Conservation (phyloP, 1,284 basidiomycete species). For the Meira nashicola region DNA sequence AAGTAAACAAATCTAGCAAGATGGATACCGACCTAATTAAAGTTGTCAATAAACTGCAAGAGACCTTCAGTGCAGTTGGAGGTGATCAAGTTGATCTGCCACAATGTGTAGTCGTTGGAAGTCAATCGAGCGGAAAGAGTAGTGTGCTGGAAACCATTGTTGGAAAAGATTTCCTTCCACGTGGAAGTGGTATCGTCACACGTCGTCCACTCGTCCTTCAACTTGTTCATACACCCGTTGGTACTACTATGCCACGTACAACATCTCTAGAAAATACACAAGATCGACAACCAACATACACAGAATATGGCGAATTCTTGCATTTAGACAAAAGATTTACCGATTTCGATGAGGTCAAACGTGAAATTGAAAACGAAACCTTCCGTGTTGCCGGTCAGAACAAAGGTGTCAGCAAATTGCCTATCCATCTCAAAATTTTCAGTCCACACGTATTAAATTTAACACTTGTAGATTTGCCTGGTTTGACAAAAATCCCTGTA, state of each 20-base stretch:
- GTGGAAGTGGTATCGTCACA: conserved; percentile 89
- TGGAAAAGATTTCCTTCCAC: conserved; percentile 77
- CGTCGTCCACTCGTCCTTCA: conserved; percentile 89
- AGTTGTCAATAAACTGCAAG: conserved; percentile 89
- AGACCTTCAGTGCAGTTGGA: conserved; percentile 51
- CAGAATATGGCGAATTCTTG: conserved; percentile 94
- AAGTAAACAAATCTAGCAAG: not conserved
- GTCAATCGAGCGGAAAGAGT: conserved; percentile 59
- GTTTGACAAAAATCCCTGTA: conserved; percentile 71
- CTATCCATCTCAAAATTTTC: conserved; percentile 89
- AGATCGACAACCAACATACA: conserved; percentile 22
- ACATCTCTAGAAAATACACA: conserved; percentile 49
- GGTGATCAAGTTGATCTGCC: conserved; percentile 60
- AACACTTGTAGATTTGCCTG: conserved; percentile 91
- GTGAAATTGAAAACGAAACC: conserved; percentile 97
- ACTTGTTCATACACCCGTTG: conserved; percentile 69
- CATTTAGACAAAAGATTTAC: conserved; percentile 94
- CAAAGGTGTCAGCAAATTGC: conserved; percentile 93
- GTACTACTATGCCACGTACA: not conserved
- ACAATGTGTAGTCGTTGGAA: conserved; percentile 56
- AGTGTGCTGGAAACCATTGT: conserved; percentile 69
- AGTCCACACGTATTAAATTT: conserved; percentile 91
- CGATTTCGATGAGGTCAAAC: conserved; percentile 84
- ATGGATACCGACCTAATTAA: conserved; percentile 72
- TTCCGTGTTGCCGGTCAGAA: conserved; percentile 96